phyloP scores from a whole-genome alignment of 768 basidiomycete genomes.

The Suillus alpinus region DNA sequence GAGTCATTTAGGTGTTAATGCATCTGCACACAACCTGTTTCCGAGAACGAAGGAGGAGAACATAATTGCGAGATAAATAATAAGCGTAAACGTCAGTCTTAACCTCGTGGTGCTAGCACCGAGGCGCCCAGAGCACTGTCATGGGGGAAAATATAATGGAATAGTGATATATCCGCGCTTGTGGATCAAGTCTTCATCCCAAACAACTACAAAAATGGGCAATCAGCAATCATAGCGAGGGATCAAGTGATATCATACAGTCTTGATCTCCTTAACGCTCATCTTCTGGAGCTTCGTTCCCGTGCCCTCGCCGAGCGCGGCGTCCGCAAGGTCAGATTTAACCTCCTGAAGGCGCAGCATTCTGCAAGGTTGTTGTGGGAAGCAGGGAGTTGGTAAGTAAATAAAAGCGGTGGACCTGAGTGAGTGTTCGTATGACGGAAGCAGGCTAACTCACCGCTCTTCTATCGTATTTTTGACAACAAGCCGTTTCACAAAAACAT shows the following conservation, averaged over 20 bases:
- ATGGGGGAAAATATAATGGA: background rate
- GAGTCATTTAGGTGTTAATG: background rate
- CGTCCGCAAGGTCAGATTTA: slow-evolving; percentile 63
- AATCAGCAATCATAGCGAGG: background rate
- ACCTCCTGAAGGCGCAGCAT: slow-evolving; percentile 71
- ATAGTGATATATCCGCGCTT: background rate
- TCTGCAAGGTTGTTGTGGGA: slow-evolving; percentile 26
- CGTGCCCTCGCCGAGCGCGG: slow-evolving; percentile 66
- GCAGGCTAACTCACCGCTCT: slow-evolving; percentile 51
- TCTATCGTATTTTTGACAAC: slow-evolving; percentile 71
- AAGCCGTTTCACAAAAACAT: slow-evolving; percentile 64
- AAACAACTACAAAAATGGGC: slow-evolving; percentile 18
- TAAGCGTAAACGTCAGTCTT: too few species aligned
- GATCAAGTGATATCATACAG: slow-evolving; percentile 35
- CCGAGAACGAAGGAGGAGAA: background rate
- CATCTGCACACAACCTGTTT: background rate
- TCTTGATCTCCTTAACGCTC: slow-evolving; percentile 67
- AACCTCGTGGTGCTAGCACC: background rate
- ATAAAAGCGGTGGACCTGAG: background rate
- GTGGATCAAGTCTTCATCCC: slow-evolving; percentile 19
- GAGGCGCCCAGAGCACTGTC: too few species aligned
- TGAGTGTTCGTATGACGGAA: background rate
- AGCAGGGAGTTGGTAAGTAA: background rate
- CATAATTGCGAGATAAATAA: background rate
- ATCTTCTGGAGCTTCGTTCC: slow-evolving; percentile 61